Conservation (phyloP, 2,329 filamentous ascomycete genomes). For the Xylariaceae sp. region DNA sequence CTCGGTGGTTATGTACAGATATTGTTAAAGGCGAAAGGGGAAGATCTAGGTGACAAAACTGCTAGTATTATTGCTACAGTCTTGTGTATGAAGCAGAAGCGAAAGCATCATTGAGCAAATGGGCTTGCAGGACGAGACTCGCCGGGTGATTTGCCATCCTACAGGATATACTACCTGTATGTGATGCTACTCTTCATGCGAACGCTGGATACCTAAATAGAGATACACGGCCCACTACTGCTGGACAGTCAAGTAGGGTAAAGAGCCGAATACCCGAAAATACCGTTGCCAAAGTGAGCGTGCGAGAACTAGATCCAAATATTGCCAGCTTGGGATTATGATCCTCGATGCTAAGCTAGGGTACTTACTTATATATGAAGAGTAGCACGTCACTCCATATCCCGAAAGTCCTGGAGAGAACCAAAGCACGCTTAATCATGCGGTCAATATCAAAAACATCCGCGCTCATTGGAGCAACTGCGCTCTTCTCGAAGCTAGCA, state of each 20-base stretch:
- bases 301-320: not conserved
- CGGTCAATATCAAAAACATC: slow-evolving; percentile 2
- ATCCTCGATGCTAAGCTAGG: not conserved
- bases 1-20: not conserved
- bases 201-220: not conserved
- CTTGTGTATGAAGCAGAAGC: not conserved
- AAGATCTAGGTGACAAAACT: not conserved
- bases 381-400: not conserved
- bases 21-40: not conserved
- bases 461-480: slow-evolving; percentile 14
- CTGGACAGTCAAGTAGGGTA: not conserved
- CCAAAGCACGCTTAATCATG: slow-evolving; percentile 5
- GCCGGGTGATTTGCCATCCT: not conserved
- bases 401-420: no score
- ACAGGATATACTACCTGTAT: not conserved
- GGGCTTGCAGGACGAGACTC: not conserved
- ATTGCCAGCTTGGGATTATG: not conserved
- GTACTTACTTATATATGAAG: slow-evolving; percentile 11
- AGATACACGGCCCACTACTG: not conserved
- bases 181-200: not conserved
- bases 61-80: not conserved
- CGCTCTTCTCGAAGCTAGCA: slow-evolving; percentile 11
- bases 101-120: not conserved
- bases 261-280: slow-evolving; percentile 18
- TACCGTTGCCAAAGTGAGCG: slow-evolving; percentile 5